Evolutionary conservation across 2,329 filamentous ascomycete species (phyloP), one percentile per base, ranked within the genome.

Genomic region (Cladophialophora bantiana): DNA sequence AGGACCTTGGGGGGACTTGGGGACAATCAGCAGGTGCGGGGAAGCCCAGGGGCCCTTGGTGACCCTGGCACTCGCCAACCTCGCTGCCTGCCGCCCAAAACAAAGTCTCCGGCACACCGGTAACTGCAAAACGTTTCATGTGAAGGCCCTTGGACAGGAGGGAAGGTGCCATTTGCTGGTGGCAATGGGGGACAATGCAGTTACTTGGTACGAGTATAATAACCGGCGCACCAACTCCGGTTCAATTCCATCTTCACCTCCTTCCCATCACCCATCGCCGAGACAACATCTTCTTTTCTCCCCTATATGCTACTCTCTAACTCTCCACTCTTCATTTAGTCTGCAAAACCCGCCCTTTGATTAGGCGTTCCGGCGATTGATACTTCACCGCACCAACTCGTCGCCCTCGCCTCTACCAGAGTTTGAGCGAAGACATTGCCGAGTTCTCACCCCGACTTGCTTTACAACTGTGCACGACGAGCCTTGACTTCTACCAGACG

Each of bases 21-120:
- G 45, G 58, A 38, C 58, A 61, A 61, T 59, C 58, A 35, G 59
- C 59, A 61, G 34, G 59, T 61, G 59, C 59, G 59, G 59, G 57
- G 45, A 61, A 36, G 45, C 45, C 42, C 45, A 26, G n/a, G 18
- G 13, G n/a, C 7, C 45, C 20, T 12, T 7, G 18, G 18, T 26
- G 55, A 18, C 18, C 55, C 55, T 34, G n/a, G n/a, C 12, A 36
- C 59, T 45, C 50, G 15, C 15, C 42, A 35, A 52, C 59, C 59
- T 31, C 42, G 6, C 7, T 48, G 5, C 7, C 45, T 50, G 18
- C 45, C 45, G 12, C 40, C 40, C 15, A 26, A 26, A 26, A 9
- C 45, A 18, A 18, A 45, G 42, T n/a, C 42, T 26, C 10, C 45
- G 45, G 45, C 26, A 20, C 45, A n/a, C 26, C 45, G 45, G 45